Base-by-base conservation (phyloP, 2,329 filamentous ascomycete genomes). In the Cladosporium sp. region DNA sequence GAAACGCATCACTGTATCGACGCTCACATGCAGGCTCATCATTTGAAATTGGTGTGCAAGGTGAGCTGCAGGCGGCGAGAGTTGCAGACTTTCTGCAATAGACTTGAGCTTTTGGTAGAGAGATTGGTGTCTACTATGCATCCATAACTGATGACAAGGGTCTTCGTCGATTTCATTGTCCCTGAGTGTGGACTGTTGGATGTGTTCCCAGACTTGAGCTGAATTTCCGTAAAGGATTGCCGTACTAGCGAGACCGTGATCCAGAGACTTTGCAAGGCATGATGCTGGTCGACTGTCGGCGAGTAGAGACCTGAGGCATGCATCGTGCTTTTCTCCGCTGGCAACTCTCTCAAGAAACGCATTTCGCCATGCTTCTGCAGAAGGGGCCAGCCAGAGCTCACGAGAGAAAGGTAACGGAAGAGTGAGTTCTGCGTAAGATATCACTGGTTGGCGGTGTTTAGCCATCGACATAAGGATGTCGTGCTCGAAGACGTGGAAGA, bases 401-500 rank as follows among this genome's bases (percentile, higher is more conserved):
- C 55, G 50, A 27, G 49, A 52, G 2, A 56, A 54, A 7, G 57
- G 57, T 20, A 58, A 34, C 7, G 57, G 52, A 7, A 59, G 37
- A 5, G 52, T 49, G 27, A 58, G 43, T 19, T 59, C 57, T 11
- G 54, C 54, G 43, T 58, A 56, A 11, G 57, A 58, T 6, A 55
- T 55, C 15, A 59, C 19, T 4, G 56, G 54, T 24, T 58, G 54
- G 9, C 56, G 50, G n/a, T 52, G 40, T 44, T 57, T 58, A n/a
- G 57, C 50, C 20, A 54, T 50, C 4, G 57, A 51, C 13, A 57
- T 57, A n/a, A 55, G 36, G 24, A 54, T 54, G 43, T 59, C 56
- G 24, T 59, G 54, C 13, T 58, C 57, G 24, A 58, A 57, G 9
- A 58, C 45, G 49, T 59, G 56, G 47, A 58, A 51, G 8, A 56